phyloP scores from a whole-genome alignment of 2,329 filamentous ascomycete species.

The Xylogone sp. region DNA sequence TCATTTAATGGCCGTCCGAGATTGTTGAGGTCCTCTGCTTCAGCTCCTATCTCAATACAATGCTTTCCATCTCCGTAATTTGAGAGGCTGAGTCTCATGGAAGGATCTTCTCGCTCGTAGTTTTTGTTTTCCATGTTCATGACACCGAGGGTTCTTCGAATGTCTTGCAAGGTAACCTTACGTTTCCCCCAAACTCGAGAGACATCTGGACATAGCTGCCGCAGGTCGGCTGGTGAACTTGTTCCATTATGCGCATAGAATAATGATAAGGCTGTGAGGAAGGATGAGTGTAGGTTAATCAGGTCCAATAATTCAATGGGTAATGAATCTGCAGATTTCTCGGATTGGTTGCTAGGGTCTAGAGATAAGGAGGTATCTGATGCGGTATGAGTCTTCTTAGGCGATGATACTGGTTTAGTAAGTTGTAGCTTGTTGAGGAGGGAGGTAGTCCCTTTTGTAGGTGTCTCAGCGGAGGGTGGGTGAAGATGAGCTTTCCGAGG shows the following conservation, averaged over 20 bases:
- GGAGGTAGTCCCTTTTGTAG: conserved; percentile 25
- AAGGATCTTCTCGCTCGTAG: conserved; percentile 33
- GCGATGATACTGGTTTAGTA: conserved; percentile 2
- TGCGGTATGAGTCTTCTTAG: not conserved
- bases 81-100: conserved; percentile 35
- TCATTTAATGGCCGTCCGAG: conserved; percentile 42
- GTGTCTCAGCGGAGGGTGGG: conserved; percentile 19
- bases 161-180: conserved; percentile 59
- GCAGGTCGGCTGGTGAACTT: conserved; percentile 59
- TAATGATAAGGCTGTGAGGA: conserved; percentile 64
- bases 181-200: conserved; percentile 71
- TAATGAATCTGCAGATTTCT: conserved; percentile 27
- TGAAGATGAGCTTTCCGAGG: conserved; percentile 17
- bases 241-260: conserved; percentile 67
- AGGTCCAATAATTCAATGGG: conserved; percentile 55
- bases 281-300: conserved; percentile 60
- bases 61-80: conserved; percentile 52
- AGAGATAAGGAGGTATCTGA: conserved; percentile 7
- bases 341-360: conserved; percentile 9
- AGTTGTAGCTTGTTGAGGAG: conserved; percentile 23
- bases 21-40: conserved; percentile 13
- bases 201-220: conserved; percentile 56
- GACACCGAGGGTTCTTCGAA: conserved; percentile 65
- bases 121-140: conserved; percentile 31
- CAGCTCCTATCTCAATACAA: conserved; percentile 50